phyloP scores from a whole-genome alignment of 2,329 filamentous ascomycete genomes.

The Didymella lethalis region DNA sequence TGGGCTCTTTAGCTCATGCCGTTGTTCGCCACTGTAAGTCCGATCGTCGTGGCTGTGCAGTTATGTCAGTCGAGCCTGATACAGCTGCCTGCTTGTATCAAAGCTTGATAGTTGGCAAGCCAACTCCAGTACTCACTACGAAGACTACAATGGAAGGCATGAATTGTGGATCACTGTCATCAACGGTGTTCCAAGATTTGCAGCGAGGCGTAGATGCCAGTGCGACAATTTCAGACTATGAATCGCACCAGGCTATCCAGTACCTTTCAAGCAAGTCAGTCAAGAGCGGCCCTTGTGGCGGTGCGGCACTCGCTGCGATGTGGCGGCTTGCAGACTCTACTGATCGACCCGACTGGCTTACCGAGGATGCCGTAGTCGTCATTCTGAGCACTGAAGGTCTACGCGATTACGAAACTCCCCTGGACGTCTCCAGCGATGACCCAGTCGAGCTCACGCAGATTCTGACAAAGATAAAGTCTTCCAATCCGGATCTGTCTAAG shows the following conservation, averaged over 20 bases:
- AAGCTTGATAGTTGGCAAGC: constrained; percentile 60
- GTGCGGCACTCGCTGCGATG: constrained; percentile 66
- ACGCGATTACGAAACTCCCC: constrained; percentile 27
- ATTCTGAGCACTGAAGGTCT: constrained; percentile 72
- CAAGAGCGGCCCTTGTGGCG: constrained; percentile 69
- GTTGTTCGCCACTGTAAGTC: constrained; percentile 71
- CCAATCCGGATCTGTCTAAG: neutral
- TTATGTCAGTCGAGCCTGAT: constrained; percentile 76
- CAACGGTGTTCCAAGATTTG: constrained; percentile 70
- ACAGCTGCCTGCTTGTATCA: constrained; percentile 66
- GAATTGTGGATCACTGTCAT: constrained; percentile 74
- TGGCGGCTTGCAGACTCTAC: constrained; percentile 54
- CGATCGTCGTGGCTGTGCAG: constrained; percentile 40
- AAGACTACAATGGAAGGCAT: constrained; percentile 77
- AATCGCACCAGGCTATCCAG: constrained; percentile 66
- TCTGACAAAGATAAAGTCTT: neutral
- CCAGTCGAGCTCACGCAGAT: neutral
- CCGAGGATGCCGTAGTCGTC: constrained; percentile 65
- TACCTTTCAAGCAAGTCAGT: constrained; percentile 61
- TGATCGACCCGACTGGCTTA: constrained; percentile 48
- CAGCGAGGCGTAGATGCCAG: constrained; percentile 66
- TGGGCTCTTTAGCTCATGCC: constrained; percentile 75
- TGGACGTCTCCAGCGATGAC: constrained; percentile 32
- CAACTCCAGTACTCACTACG: constrained; percentile 61
- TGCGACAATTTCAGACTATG: constrained; percentile 67